Evolutionary conservation across 2,329 filamentous ascomycete genomes (phyloP), one percentile per base, ranked within the genome.

Genomic region (Botrytis medusae): DNA sequence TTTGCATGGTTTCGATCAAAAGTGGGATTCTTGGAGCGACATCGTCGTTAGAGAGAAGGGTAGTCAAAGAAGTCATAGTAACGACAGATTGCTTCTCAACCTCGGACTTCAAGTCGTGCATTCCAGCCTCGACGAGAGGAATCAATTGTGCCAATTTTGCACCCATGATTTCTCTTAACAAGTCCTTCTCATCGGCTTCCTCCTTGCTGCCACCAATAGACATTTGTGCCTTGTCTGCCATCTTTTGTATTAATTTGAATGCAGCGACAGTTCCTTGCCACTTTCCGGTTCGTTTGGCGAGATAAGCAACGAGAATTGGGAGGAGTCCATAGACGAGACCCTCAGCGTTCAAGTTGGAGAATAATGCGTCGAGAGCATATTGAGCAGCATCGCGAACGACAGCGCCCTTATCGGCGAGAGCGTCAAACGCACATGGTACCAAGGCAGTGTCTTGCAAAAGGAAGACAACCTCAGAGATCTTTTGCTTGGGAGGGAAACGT

Each of bases 181-280:
- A 85, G 80, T 98, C 95, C 86, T 98, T 97, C 79, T 94, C 90
- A 73, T 88, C 86, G 76, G 97, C 93, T 81, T 96, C 91, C 81
- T 98, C 94, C 82, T 92, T 92, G 80, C 90, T 93, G 77, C 82
- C 84, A 74, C 93, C 94, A 75, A 93, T 89, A 72, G 92, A 91
- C 82, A 97, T 90, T 87, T 97, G 92, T 59, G 95, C 93, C 86
- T 97, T 97, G 81, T 97, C 93, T 65, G 96, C 96, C 92, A 98
- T 97, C 83, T 91, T 93, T 81, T 96, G 94, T 74, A 99, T 85
- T 76, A 98, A 83, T 82, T 92, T 90, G 81, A 92, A 92, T 63
- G 93, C 96, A 74, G 92, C 95, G 71, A 98, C 93, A 25, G 93
- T 93, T 74, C 96, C 96, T 84, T 99, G 96, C 96, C 96, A 99